Conservation (phyloP, 2,329 filamentous ascomycete species). For the Xylogone sp. region DNA sequence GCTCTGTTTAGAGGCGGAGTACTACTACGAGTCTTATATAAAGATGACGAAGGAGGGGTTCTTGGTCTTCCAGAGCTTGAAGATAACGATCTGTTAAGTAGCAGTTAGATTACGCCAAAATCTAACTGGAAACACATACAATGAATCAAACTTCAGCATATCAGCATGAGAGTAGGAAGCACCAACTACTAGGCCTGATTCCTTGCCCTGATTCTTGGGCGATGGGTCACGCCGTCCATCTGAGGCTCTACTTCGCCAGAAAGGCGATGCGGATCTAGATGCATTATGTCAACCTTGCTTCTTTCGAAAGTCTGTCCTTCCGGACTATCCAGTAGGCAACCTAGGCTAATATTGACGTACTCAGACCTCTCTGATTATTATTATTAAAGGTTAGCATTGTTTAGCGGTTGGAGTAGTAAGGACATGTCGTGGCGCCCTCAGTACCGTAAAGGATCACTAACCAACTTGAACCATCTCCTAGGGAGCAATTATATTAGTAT, state of each 20-base stretch:
- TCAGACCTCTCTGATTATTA: slow-evolving; percentile 54
- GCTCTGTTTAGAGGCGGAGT: slow-evolving; percentile 52
- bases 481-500: slow-evolving; percentile 20
- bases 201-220: slow-evolving; percentile 51
- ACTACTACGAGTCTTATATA: slow-evolving; percentile 49
- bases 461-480: slow-evolving; percentile 99
- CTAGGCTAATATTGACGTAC: slow-evolving; percentile 41
- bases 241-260: slow-evolving; percentile 67
- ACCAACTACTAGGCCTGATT: slow-evolving; percentile 76
- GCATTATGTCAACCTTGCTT: slow-evolving; percentile 13
- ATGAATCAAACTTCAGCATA: slow-evolving; percentile 79
- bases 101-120: slow-evolving; percentile 5
- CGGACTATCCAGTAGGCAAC: not conserved
- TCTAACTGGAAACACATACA: slow-evolving; percentile 50
- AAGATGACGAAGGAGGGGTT: slow-evolving; percentile 66
- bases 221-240: slow-evolving; percentile 51
- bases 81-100: slow-evolving; percentile 50
- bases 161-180: slow-evolving; percentile 96
- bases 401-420: slow-evolving; percentile 3
- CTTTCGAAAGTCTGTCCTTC: not conserved
- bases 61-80: slow-evolving; percentile 62
- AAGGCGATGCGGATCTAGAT: slow-evolving; percentile 77
- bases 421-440: not conserved
- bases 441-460: slow-evolving; percentile 50
- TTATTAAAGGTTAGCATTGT: slow-evolving; percentile 12